Percentiles rank a stretch among this genome's conserved stretches.
These are phyloP conservation scores for Cladosporium sp. DNA, from an alignment of 2,329 filamentous ascomycete species.

Conservation along the genomic window DNA sequence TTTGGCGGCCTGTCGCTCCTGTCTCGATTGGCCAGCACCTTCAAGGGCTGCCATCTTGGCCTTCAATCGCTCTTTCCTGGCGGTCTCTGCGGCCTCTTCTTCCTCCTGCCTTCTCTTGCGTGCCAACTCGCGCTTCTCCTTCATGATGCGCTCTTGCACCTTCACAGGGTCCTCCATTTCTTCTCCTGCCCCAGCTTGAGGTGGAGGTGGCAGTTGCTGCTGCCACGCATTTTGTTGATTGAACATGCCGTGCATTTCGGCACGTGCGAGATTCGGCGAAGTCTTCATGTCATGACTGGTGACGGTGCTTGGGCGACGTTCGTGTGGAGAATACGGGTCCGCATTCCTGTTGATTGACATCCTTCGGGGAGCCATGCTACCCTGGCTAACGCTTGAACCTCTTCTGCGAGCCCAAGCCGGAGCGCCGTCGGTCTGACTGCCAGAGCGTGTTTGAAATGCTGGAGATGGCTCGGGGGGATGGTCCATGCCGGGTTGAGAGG, in stretches of 20 bases:
- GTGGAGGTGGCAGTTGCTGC: conserved; percentile 29
- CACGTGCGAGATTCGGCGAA: conserved; percentile 18
- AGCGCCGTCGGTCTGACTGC: conserved; percentile 56
- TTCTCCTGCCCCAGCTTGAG: conserved; percentile 15
- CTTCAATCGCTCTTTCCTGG: conserved; percentile 28
- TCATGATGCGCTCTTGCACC: conserved; percentile 55
- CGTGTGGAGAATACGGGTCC: conserved; percentile 36
- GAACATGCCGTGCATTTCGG: conserved; percentile 22
- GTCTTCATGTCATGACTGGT: conserved; percentile 35
- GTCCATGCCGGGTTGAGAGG: conserved; percentile 59
- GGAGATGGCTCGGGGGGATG: conserved; percentile 77
- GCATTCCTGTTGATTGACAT: conserved; percentile 52
- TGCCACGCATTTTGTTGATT: conserved; percentile 29
- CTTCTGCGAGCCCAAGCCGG: conserved; percentile 68
- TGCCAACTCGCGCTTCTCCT: conserved; percentile 34
- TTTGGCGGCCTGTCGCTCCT: conserved; percentile 27
- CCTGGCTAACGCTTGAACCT: conserved; percentile 85
- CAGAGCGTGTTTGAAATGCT: conserved; percentile 76
- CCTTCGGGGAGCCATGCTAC: conserved; percentile 68
- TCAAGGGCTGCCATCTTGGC: conserved; percentile 32
- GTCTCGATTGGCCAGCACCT: conserved; percentile 31
- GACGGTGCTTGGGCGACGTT: conserved; percentile 25
- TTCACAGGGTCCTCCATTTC: conserved; percentile 56
- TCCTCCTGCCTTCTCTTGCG: conserved; percentile 28
- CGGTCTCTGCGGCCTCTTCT: conserved; percentile 26